A percentile compares a stretch with the other conserved stretches of the same genome.
These are phyloP conservation scores for Gliomastix tumulicola DNA, from an alignment of 2,329 filamentous ascomycete species.

Conservation along the genomic window DNA sequence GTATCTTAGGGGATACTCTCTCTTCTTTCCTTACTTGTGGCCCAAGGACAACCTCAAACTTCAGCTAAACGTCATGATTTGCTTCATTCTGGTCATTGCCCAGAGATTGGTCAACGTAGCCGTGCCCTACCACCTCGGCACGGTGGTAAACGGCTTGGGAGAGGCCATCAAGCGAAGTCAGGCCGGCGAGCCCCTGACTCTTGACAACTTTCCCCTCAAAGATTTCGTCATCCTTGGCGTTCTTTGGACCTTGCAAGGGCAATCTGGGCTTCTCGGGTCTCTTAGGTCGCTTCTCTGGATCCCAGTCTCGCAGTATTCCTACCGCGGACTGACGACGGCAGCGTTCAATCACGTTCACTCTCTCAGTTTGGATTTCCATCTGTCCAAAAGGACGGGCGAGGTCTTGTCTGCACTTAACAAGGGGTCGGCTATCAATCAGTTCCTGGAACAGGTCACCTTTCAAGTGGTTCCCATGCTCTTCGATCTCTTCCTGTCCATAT, in stretches of 20 bases:
- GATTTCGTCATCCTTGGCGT: conserved; percentile 40
- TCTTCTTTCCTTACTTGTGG: conserved; percentile 97
- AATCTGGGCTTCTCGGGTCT: conserved; percentile 80
- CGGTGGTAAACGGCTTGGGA: conserved; percentile 69
- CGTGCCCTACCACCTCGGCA: conserved; percentile 75
- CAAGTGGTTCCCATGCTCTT: conserved; percentile 92
- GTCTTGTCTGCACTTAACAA: conserved; percentile 94
- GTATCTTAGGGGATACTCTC: conserved; percentile 82
- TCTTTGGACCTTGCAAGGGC: conserved; percentile 82
- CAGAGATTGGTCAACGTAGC: conserved; percentile 82
- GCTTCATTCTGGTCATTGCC: conserved; percentile 70
- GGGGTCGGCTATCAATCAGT: conserved; percentile 91
- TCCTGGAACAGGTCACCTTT: conserved; percentile 94
- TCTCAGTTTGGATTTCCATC: conserved; percentile 90
- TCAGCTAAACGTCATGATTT: conserved; percentile 72
- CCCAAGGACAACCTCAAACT: conserved; percentile 70
- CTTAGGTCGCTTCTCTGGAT: conserved; percentile 85
- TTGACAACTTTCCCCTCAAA: conserved; percentile 23
- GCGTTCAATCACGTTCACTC: conserved; percentile 97
- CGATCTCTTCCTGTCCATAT: conserved; percentile 78
- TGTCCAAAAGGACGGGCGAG: conserved; percentile 94
- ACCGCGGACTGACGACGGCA: conserved; percentile 86
- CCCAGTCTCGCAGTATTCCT: conserved; percentile 93
- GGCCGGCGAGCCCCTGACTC: conserved; percentile 21
- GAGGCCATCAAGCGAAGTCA: conserved; percentile 40